Evolutionary conservation across 495 filamentous ascomycete genomes (phyloP), one percentile per base, ranked within the genome.

Genomic region (Rhizodiscina lignyota): DNA sequence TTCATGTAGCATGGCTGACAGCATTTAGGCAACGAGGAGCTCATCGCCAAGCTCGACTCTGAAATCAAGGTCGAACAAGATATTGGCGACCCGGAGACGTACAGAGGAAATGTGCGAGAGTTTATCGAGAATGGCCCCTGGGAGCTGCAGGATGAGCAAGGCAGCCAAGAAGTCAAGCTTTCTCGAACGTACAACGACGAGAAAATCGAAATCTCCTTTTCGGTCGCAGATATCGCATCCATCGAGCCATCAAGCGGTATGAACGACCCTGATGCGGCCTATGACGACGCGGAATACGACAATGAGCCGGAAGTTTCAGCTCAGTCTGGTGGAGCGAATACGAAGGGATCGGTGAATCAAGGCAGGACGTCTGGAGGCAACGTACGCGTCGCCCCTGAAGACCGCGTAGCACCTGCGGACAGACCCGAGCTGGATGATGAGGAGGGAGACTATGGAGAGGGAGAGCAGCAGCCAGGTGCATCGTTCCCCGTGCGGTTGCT

Each of bases 211-310:
- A 71, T 96, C 43, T 74, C 75, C 42, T 97, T 97, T 67, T 89
- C 85, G 43, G 85, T 94, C 52, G 74, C 81, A 44, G 91, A 94
- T 55, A 68, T 99, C 30, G 75, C 79, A n/a, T n/a, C n/a, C n/a
- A n/a, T n/a, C n/a, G n/a, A n/a, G n/a, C n/a, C n/a, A n/a, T n/a
- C n/a, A n/a, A n/a, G n/a, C n/a, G n/a, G n/a, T n/a, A n/a, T n/a
- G n/a, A n/a, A n/a, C 44, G 42, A 49, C 31, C 52, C 58, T 35
- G 35, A 41, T 12, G 48, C 53, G 43, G 56, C 52, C 58, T 60
- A 58, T 41, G 55, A 56, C 30, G 56, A 62, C 34, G 53, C 47
- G 5, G 43, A 44, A 15, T 36, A 39, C 5, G 47, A 40, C 8
- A 37, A 18, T 18, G 17, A 16, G 10, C 8, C 8, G 10, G 18